Base-by-base conservation (phyloP, 2,329 filamentous ascomycete species). In the Hymenoscyphus occultus region DNA sequence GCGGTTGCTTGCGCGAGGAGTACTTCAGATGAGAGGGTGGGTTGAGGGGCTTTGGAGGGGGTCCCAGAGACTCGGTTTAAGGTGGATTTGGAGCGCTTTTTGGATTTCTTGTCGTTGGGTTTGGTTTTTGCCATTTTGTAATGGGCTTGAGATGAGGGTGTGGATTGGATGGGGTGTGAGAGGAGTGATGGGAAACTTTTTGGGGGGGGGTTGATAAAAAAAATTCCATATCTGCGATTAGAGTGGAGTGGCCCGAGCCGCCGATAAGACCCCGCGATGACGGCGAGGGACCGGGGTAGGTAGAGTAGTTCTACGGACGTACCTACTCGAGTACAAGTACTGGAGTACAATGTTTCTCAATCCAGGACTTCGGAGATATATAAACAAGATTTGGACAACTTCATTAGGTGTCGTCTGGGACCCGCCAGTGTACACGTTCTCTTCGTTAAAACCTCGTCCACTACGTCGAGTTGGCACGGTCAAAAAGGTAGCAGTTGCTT, bases 51-150 rank as follows among this genome's bases (percentile, higher is more conserved):
- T 64, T 72, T 74, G 19, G 70, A 70, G 22, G 70, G 65, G 56
- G 61, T 72, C 60, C 67, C 64, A 42, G 70, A 67, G 6, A 69
- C 68, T 16, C 70, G 71, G 61, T 75, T 73, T 39, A 75, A 67
- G 51, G 62, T 45, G 19, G 69, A 67, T 59, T 74, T 75, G 32
- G 72, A 71, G 54, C 69, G 68, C 63, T 72, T 73, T 51, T 69
- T 72, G 9, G 69, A 61, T 56, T 74, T 75, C 65, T 74, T 74
- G 19, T 72, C 70, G 12, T 63, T 71, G 22, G 75, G 74, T 63
- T 75, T 75, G 13, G 72, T 74, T 68, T 76, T 76, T 40, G 74
- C 74, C 75, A 76, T 76, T 60, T 69, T 19, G 48, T 39, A 10
- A 39, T 3, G 19, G 22, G 45, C 59, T 69, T n/a, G 48, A 40